Evolutionary conservation across 2,329 filamentous ascomycete genomes (phyloP), one percentile per base, ranked within the genome.

Genomic region (Diplodia mutila): DNA sequence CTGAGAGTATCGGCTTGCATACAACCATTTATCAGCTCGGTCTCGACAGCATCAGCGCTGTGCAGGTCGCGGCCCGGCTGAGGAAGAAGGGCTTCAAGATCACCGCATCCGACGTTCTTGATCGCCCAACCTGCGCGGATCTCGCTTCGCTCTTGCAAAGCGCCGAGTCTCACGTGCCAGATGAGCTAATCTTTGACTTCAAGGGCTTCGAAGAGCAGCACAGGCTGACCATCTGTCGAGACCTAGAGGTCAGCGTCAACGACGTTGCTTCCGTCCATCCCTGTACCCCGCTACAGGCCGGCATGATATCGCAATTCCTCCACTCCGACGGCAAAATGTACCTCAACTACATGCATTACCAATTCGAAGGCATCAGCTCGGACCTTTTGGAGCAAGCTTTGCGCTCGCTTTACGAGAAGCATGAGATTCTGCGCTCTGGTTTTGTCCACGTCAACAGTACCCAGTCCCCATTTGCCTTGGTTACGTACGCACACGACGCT

Each of bases 21-120:
- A 92, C 88, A 0, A 93, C 91, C 0, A 92, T 98, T 59, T 97
- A 94, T 73, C 89, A 91, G 68, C 86, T 97, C n/a, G 94, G 94
- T 0, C 81, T 97, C 3, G 94, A 97, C 78, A 97, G 94, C 75
- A 95, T 98, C 73, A 94, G 91, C 69, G 91, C 93, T 0, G 84
- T 87, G 18, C 93, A 97, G 73, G 83, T 97, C 11, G 91, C 93
- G 0, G 85, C 87, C 1, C 80, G 84, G 29, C 81, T 97, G 18
- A 87, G 90, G 21, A 85, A 83, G 48, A 73, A 84, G 21, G 89
- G 88, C 0, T 80, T 88, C 48, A 73, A 76, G 1, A 78, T 93
- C 0, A 87, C 88, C 1, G 89, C 91, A 0, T 86, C 88, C 1
- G 91, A 97, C 75, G 88, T 97, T 16, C 85, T 97, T 65, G 89